phyloP scores from a whole-genome alignment of 371 early-diverging fungal species.

The Mucor racemosus region DNA sequence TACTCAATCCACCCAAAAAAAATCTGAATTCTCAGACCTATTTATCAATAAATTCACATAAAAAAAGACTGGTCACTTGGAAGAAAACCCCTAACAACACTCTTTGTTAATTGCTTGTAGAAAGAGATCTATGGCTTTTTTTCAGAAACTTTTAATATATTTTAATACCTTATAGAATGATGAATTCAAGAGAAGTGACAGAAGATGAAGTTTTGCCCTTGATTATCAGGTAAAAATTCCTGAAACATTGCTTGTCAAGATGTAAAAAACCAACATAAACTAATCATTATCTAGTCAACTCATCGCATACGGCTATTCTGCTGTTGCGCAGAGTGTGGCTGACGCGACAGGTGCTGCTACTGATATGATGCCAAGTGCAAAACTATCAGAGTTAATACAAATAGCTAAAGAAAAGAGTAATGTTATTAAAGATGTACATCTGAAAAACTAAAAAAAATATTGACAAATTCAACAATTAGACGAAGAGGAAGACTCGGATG shows the following conservation, averaged over 20 bases:
- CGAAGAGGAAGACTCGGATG: constrained; percentile 49
- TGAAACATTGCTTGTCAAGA: neutral
- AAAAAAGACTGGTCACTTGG: neutral
- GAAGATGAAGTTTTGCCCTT: constrained; percentile 62
- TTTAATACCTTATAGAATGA: constrained; percentile 6
- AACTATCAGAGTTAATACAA: constrained; percentile 57
- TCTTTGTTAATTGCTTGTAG: too few species aligned
- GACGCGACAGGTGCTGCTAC: constrained; percentile 60
- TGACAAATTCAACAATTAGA: constrained; percentile 16
- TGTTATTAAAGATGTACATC: neutral
- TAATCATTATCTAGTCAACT: constrained; percentile 52
- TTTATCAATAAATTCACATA: too few species aligned
- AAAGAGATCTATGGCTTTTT: neutral
- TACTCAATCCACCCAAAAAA: neutral
- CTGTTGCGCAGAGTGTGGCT: constrained; percentile 64
- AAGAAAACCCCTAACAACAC: neutral
- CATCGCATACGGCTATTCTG: constrained; percentile 65
- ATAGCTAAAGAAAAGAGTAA: constrained; percentile 57
- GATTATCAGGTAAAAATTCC: constrained; percentile 54
- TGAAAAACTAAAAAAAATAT: neutral
- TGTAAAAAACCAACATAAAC: neutral
- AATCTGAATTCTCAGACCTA: too few species aligned
- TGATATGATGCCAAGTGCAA: constrained; percentile 57
- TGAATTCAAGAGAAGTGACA: constrained; percentile 37
- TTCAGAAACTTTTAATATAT: neutral